Evolutionary conservation across 345 rosid genomes (phyloP).

Genomic region (Hibiscus syriacus): DNA sequence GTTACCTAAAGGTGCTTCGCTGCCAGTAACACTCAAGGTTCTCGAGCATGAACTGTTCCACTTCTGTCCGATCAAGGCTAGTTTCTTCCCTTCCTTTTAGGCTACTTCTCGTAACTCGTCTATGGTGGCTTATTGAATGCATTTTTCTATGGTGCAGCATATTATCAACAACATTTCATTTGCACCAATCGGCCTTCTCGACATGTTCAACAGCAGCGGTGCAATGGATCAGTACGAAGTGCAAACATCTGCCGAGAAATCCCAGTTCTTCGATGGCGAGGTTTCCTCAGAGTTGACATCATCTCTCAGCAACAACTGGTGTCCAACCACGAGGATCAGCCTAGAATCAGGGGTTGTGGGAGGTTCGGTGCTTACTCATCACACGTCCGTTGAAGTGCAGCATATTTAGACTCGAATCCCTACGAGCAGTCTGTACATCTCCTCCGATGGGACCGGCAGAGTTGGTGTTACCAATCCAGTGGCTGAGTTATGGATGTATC

Average conservation of each 20-base stretch:
- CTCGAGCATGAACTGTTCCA: conserved; percentile 90
- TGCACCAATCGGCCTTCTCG: conserved; percentile 77
- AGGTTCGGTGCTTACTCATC: no score
- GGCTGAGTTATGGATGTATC: no score
- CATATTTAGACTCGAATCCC: no score
- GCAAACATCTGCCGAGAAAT: conserved; percentile 27
- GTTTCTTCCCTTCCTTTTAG: neutral
- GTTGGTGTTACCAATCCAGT: no score
- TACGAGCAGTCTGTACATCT: no score
- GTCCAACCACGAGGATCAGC: conserved; percentile 42
- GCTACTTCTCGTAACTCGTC: neutral
- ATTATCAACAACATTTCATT: conserved; percentile 49
- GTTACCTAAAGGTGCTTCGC: conserved; percentile 64
- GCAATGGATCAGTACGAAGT: conserved; percentile 57
- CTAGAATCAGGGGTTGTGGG: conserved; percentile 77
- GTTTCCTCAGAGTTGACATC: no score
- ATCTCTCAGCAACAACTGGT: conserved; percentile 36
- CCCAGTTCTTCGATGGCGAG: conserved; percentile 49
- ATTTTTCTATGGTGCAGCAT: conserved; percentile 36
- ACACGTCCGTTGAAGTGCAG: conserved; percentile 59
- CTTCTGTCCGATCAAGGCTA: conserved; percentile 68
- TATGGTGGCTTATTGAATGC: conserved; percentile 5
- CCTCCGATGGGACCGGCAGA: no score
- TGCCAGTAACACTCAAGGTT: conserved; percentile 72
- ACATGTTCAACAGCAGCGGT: conserved; percentile 84